phyloP scores from a whole-genome alignment of 306 rosid species.

The Cicer arietinum region DNA sequence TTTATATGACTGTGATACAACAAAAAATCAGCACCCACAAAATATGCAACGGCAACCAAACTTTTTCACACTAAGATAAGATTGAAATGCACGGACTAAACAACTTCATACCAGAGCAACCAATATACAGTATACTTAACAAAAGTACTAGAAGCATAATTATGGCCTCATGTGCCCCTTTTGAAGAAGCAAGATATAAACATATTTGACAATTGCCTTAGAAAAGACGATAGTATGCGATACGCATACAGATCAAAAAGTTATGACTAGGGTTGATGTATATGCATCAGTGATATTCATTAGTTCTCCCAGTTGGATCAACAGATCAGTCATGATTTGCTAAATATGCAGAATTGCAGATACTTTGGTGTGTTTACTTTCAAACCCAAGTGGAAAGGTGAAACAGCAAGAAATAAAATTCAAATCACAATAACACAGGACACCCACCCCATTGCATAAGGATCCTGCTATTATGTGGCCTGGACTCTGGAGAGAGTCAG shows the following conservation, averaged over 20 bases:
- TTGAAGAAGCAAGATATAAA: not conserved
- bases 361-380: conserved; percentile 3
- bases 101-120: not conserved
- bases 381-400: not conserved
- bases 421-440: not conserved
- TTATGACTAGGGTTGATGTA: no score
- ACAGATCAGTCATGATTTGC: not conserved
- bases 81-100: not conserved
- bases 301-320: conserved; percentile 29
- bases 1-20: not conserved
- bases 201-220: not conserved
- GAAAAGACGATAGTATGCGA: not conserved
- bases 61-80: not conserved
- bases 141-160: conserved; percentile 17
- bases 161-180: conserved; percentile 9
- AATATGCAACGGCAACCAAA: not conserved
- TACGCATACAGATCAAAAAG: no score
- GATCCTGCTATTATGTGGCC: not conserved
- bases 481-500: not conserved
- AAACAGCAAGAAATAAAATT: not conserved
- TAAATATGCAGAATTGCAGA: conserved; percentile 1
- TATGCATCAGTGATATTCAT: conserved; percentile 13
- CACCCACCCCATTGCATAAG: not conserved
- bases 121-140: not conserved
- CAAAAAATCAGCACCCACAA: not conserved